Percentiles rank a stretch among this genome's conserved stretches.
These are phyloP conservation scores for Capsicum baccatum DNA, from an alignment of 257 asterid genomes.

Conservation along the genomic window DNA sequence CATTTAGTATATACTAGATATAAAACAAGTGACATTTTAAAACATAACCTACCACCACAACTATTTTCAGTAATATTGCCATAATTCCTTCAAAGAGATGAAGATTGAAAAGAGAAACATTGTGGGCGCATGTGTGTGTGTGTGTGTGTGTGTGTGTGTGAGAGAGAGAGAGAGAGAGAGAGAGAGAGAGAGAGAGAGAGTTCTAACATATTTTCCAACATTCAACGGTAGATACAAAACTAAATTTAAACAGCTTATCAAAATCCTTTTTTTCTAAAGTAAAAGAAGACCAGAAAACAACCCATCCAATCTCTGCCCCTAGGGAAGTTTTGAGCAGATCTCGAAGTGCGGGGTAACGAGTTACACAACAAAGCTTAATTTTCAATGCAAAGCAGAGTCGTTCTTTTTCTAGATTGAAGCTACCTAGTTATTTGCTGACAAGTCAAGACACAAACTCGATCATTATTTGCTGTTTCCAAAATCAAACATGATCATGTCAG, in stretches of 20 bases:
- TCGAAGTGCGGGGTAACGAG: not conserved
- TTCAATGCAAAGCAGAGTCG: not conserved
- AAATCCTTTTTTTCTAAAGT: not conserved
- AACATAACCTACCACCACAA: not conserved
- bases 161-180: no score
- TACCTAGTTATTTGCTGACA: not conserved
- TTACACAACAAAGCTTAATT: not conserved
- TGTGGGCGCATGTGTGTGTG: not conserved
- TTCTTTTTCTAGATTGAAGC: not conserved
- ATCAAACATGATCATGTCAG: no score
- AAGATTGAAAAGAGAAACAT: not conserved
- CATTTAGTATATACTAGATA: not conserved
- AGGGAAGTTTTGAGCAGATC: not conserved
- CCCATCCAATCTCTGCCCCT: not conserved
- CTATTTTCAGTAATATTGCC: not conserved
- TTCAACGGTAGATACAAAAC: not conserved
- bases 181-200: not conserved
- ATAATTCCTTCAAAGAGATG: not conserved
- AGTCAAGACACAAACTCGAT: no score
- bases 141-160: no score
- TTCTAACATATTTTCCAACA: slow-evolving; percentile 15
- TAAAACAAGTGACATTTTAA: not conserved
- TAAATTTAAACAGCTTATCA: slow-evolving; percentile 4
- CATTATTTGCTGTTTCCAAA: no score
- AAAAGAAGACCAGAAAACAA: not conserved